phyloP scores from a whole-genome alignment of 2,329 filamentous ascomycete genomes.

The Talaromyces sp. region DNA sequence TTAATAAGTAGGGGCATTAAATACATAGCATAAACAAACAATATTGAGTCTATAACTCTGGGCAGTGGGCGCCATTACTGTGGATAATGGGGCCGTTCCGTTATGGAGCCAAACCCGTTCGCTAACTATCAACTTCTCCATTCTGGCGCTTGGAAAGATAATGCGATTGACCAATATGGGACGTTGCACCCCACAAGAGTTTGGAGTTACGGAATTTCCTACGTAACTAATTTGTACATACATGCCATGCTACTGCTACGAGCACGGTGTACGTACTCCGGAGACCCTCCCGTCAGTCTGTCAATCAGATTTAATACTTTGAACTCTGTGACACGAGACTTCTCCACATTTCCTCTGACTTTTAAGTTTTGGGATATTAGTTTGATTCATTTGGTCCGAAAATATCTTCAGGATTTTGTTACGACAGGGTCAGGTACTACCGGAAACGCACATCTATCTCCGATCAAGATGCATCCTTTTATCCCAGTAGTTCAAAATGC shows the following conservation, averaged over 20 bases:
- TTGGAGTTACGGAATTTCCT: not conserved
- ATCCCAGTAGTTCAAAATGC: not conserved
- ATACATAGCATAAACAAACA: not conserved
- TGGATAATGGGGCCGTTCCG: not conserved
- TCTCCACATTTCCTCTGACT: not conserved
- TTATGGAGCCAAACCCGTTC: slow-evolving; percentile 1
- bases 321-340: not conserved
- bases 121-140: not conserved
- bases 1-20: not conserved
- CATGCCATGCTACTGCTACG: no score
- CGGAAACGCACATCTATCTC: not conserved
- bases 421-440: not conserved
- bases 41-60: not conserved
- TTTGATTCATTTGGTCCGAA: not conserved
- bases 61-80: not conserved
- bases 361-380: not conserved
- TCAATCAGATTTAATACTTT: not conserved
- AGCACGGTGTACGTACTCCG: not conserved
- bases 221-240: not conserved
- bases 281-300: not conserved
- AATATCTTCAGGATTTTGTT: not conserved
- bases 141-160: not conserved
- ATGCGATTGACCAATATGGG: not conserved
- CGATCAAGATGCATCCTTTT: not conserved
- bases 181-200: not conserved